These are phyloP conservation scores for Magnolia sinica DNA, from an alignment of 164 flowering plant species.

Conservation along the genomic window DNA sequence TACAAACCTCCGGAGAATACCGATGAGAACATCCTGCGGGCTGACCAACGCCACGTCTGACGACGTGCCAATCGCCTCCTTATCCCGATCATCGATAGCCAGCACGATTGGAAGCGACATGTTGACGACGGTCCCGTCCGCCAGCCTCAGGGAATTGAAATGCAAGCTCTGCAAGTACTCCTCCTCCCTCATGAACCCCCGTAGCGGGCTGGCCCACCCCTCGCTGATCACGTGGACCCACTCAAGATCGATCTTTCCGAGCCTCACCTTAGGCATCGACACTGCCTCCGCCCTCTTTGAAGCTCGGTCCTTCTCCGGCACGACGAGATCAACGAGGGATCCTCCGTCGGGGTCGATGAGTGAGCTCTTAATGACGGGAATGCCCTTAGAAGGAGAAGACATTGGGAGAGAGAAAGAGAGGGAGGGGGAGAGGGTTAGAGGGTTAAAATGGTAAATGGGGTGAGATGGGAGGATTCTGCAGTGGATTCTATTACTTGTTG, in stretches of 20 bases:
- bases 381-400: not conserved
- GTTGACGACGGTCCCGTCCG: conserved; percentile 68
- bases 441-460: conserved; percentile 36
- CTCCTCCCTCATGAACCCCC: conserved; percentile 89
- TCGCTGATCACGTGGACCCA: conserved; percentile 94
- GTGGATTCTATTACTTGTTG: not conserved
- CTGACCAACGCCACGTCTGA: conserved; percentile 55
- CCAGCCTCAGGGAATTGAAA: conserved; percentile 59
- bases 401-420: not conserved
- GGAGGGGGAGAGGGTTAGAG: conserved; percentile 10
- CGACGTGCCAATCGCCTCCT: conserved; percentile 57
- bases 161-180: conserved; percentile 93
- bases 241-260: conserved; percentile 68
- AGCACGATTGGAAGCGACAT: conserved; percentile 95
- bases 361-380: conserved; percentile 49
- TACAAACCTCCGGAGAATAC: conserved; percentile 60
- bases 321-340: conserved; percentile 64
- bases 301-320: conserved; percentile 55
- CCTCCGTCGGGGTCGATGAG: conserved; percentile 96
- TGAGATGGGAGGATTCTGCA: not conserved
- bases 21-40: conserved; percentile 58
- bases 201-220: conserved; percentile 96
- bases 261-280: conserved; percentile 51
- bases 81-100: conserved; percentile 71
- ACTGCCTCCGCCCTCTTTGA: conserved; percentile 47